A percentile compares a stretch with the other conserved stretches of the same genome.
Conservation (phyloP, 139 green algal genomes). For the Chlamydomonas sphaeroides region DNA sequence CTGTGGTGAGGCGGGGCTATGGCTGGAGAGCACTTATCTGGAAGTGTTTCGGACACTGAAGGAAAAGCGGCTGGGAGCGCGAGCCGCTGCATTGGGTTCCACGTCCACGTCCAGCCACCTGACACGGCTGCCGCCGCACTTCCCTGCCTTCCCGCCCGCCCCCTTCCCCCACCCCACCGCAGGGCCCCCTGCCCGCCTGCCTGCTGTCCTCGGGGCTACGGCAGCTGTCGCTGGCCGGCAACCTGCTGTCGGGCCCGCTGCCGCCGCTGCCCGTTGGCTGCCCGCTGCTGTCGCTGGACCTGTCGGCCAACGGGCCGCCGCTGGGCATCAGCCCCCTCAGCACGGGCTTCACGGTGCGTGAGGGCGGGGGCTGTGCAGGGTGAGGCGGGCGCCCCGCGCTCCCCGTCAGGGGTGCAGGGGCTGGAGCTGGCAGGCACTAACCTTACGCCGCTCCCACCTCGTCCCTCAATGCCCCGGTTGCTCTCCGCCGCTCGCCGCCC, state of each 20-base stretch:
- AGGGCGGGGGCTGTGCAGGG: neutral
- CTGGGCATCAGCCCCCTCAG: neutral
- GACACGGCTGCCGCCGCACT: too few species aligned
- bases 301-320: slow-evolving; percentile 41
- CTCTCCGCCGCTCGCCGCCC: neutral
- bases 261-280: slow-evolving; percentile 20
- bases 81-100: too few species aligned
- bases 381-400: too few species aligned
- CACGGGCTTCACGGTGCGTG: neutral
- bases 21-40: too few species aligned
- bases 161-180: too few species aligned
- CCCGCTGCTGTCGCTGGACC: slow-evolving; percentile 36
- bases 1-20: too few species aligned
- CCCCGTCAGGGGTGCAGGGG: neutral
- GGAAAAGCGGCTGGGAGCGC: too few species aligned
- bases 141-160: too few species aligned
- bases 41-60: too few species aligned
- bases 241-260: slow-evolving; percentile 33
- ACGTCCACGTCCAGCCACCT: too few species aligned
- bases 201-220: neutral
- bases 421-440: too few species aligned
- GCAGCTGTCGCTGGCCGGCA: slow-evolving; percentile 25
- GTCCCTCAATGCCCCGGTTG: neutral
- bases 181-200: slow-evolving; percentile 22
- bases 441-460: neutral